Conservation (phyloP, 768 basidiomycete genomes). For the Chalciporus sphaerocephalus region DNA sequence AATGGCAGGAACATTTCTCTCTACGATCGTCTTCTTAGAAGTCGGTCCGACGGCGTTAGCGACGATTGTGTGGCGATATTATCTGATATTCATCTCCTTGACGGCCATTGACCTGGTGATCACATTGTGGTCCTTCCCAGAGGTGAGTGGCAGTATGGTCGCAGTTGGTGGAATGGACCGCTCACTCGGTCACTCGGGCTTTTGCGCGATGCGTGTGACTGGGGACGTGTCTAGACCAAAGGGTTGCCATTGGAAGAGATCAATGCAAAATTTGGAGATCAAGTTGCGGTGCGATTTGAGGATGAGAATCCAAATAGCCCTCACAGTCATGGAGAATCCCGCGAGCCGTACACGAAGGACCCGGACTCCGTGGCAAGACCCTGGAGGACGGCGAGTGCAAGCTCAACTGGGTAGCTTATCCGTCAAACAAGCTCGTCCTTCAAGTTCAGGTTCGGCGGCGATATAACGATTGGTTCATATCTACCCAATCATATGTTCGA, state of each 20-base stretch:
- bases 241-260: conserved; percentile 4
- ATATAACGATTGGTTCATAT: background rate
- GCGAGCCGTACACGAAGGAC: no score
- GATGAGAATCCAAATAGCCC: background rate
- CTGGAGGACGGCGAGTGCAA: no score
- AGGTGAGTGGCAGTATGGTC: background rate
- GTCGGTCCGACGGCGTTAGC: background rate
- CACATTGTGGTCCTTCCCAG: background rate
- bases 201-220: no score
- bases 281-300: background rate
- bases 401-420: background rate
- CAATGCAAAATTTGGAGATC: background rate
- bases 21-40: background rate
- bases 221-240: no score
- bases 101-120: background rate
- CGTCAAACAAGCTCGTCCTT: background rate
- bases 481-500: background rate
- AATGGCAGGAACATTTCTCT: background rate
- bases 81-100: background rate
- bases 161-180: no score
- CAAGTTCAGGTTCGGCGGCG: background rate
- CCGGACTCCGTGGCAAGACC: no score
- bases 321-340: background rate
- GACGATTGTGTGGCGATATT: background rate
- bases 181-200: no score